Evolutionary conservation across 805 yeast species (phyloP), one percentile per base, ranked within the genome.

Genomic region (Cyberlindnera nakhonratchasimensis): DNA sequence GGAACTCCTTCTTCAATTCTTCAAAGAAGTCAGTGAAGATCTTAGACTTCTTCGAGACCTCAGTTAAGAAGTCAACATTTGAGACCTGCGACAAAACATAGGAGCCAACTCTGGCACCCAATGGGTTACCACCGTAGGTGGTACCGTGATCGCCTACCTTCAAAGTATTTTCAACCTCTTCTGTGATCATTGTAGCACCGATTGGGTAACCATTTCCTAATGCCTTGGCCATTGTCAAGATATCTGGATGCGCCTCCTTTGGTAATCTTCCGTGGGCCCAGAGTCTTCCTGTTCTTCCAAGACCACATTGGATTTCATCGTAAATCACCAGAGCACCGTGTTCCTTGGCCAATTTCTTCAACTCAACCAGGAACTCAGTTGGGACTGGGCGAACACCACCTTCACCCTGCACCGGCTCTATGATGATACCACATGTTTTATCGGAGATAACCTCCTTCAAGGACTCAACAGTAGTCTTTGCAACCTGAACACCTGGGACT

Each of bases 351-450:
- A 85, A 65, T 54, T 75, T 63, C 52, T 83, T 81, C 60, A 91
- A 67, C 37, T 77, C 79, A 4, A 70, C 59, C 48, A 91, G 70
- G 59, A 86, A 89, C 32, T 80, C 86, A 0, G 65, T 52, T 29
- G 75, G 71, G 45, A 87, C 75, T 17, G 82, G 79, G 57, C 80
- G 79, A 16, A 91, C 82, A 43, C 99, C 99, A 44, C 99, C 98
- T 68, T 91, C 99, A 53, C 98, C 99, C 70, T 93, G 99, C 45
- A 93, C 82, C 18, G 99, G 99, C 66, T 93, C 99, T 29, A 93
- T 81, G 42, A 93, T 93, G 23, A 93, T 93, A 40, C 90, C 99
- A 54, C 96, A 87, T 29, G 72, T 71, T 33, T 67, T 63, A 6
- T 66, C 51, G 38, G 61, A 59, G 41, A 69, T 53, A 31, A 75